These are phyloP conservation scores for Thermoascus crustaceus DNA, from an alignment of 2,329 filamentous ascomycete species.

Conservation along the genomic window DNA sequence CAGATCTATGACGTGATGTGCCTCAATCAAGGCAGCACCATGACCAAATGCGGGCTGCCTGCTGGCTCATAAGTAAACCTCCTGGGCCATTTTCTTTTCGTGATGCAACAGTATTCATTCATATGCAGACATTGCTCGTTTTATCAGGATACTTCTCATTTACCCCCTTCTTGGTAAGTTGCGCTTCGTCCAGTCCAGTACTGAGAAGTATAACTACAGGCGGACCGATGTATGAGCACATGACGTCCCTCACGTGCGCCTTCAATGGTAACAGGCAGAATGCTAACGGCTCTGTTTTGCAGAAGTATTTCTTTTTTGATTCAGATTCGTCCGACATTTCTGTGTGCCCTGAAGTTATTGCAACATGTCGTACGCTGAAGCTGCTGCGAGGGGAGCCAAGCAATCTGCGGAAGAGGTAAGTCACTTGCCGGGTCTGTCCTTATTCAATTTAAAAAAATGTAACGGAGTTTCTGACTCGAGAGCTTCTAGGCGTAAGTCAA, in stretches of 20 bases:
- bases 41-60: not conserved
- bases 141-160: no score
- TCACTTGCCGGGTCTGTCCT: not conserved
- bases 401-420: constrained; percentile 41
- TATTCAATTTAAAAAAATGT: constrained; percentile 3
- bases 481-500: constrained; percentile 32
- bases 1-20: constrained; percentile 28
- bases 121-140: no score
- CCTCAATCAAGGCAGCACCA: not conserved
- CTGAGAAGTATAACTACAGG: no score
- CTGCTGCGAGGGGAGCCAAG: constrained; percentile 39
- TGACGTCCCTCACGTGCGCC: no score
- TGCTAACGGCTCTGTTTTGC: no score
- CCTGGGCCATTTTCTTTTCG: not conserved
- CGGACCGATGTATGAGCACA: no score
- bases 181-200: no score
- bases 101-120: no score
- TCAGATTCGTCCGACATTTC: no score
- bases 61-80: not conserved
- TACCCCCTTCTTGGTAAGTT: no score
- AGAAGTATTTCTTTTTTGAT: not conserved
- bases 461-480: constrained; percentile 6
- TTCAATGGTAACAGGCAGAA: no score
- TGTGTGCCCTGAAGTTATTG: no score
- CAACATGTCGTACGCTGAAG: constrained; percentile 43